Conservation (phyloP, 139 green algal species). For the Chlorella sp. region DNA sequence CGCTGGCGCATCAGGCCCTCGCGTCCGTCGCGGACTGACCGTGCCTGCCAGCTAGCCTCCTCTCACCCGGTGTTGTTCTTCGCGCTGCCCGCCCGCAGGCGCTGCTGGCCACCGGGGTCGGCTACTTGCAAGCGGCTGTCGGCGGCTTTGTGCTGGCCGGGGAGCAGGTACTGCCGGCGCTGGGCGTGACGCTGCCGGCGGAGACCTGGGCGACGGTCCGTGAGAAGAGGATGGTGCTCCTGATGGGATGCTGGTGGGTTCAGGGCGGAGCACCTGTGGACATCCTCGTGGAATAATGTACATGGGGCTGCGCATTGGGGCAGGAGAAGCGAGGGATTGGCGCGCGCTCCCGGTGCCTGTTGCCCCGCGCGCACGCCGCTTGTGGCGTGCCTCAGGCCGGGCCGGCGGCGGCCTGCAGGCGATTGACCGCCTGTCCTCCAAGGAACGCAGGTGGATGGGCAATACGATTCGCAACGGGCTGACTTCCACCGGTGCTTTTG, state of each 20-base stretch:
- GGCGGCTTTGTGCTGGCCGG: slow-evolving; percentile 48
- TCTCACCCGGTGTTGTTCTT: not conserved
- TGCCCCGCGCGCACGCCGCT: too few species aligned
- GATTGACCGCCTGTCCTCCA: too few species aligned
- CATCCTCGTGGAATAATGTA: too few species aligned
- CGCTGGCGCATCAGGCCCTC: too few species aligned
- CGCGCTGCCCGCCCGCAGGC: slow-evolving; percentile 15
- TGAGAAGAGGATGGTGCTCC: slow-evolving; percentile 41
- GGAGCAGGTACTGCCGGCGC: slow-evolving; percentile 39
- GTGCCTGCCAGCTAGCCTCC: not conserved
- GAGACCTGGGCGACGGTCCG: slow-evolving; percentile 22
- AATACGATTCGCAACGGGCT: slow-evolving; percentile 64
- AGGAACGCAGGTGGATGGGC: too few species aligned
- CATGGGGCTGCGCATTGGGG: too few species aligned
- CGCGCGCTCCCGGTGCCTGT: too few species aligned
- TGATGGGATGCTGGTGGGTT: slow-evolving; percentile 21
- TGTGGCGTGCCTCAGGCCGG: too few species aligned
- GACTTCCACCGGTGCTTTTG: slow-evolving; percentile 69
- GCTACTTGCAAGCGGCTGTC: slow-evolving; percentile 41
- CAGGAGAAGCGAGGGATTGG: too few species aligned
- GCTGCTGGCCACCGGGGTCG: slow-evolving; percentile 32
- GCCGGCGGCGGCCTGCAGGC: too few species aligned
- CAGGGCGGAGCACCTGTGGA: slow-evolving; percentile 15
- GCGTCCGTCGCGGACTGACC: too few species aligned
- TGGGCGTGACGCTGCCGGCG: slow-evolving; percentile 41